Base-by-base conservation (phyloP, 1,139 yeast species). In the Pneumocystis oryctolagi region DNA sequence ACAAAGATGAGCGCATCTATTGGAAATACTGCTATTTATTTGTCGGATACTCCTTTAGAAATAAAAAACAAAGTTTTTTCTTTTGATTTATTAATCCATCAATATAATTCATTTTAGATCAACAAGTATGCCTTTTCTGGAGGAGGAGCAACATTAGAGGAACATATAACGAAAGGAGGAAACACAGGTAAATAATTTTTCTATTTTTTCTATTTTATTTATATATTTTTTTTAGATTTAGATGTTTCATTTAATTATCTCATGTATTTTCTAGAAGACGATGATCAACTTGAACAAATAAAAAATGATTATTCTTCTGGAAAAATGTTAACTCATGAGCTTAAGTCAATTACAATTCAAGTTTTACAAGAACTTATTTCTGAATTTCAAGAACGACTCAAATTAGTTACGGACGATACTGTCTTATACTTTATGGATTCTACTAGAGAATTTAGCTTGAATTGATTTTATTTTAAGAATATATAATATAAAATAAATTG, bases 1-100 rank as follows among this genome's bases (percentile, higher is more conserved):
- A 88, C 97, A 60, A 94, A 94, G 77, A 94, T 94, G 99, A 86
- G 95, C 65, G 97, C 98, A 6, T 85, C 95, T 31, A 90, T 87
- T 73, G 86, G 88, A 61, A 76, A 80, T 34, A 83, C 90, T 37
- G 89, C 95, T 16, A 89, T 94, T 68, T 92, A 86, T 77, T 85
- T 94, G 94, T 90, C 88, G 66, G 99, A 94, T 74, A 87, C 97
- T 1, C 83, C 95, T 62, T 87, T 87, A 74, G 90, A 87, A 77
- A 87, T 94, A 69, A 86, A 87, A 74, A 92, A 89, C 80, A 94
- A 94, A 37, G 59, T 57, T 14, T 28, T 53, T 30, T 57, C 18
- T 39, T 35, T 12, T 20, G 16, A 20, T 39, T 57, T 57, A 9
- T 18, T 35, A 0, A n/a, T 35, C 5, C 3, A 25, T 28, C 30